A percentile compares a stretch with the other conserved stretches of the same genome.
Conservation (phyloP, 768 basidiomycete genomes). For the Mycena vitilis region DNA sequence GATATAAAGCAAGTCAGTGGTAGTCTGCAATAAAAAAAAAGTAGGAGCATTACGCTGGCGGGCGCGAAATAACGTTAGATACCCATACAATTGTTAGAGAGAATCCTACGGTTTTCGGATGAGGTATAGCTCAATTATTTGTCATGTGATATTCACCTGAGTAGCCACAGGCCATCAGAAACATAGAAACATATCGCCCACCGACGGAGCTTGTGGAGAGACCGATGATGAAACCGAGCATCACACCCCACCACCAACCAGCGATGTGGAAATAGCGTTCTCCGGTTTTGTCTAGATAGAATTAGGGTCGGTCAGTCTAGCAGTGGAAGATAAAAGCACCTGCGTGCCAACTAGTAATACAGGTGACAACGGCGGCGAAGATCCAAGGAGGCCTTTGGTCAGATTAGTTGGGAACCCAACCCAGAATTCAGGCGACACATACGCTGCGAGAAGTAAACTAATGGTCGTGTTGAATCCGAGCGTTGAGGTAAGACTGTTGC, state of each 20-base stretch:
- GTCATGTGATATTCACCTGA: slow-evolving; percentile 40
- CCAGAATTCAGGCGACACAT: slow-evolving; percentile 35
- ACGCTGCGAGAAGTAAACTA: slow-evolving; percentile 72
- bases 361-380: slow-evolving; percentile 61
- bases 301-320: neutral
- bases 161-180: slow-evolving; percentile 72
- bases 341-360: slow-evolving; percentile 66
- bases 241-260: slow-evolving; percentile 69
- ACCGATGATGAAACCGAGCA: slow-evolving; percentile 71
- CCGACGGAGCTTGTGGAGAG: slow-evolving; percentile 62
- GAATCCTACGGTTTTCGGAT: slow-evolving; percentile 51
- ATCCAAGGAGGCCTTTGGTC: slow-evolving; percentile 71
- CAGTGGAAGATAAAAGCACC: slow-evolving; percentile 40
- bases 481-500: slow-evolving; percentile 67
- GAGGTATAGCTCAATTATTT: slow-evolving; percentile 4
- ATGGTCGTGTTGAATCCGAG: slow-evolving; percentile 71
- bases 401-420: slow-evolving; percentile 1
- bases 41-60: slow-evolving; percentile 61
- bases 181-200: slow-evolving; percentile 70
- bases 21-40: neutral
- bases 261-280: slow-evolving; percentile 74
- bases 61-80: slow-evolving; percentile 68
- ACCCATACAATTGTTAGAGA: slow-evolving; percentile 71
- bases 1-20: neutral
- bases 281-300: slow-evolving; percentile 60